Evolutionary conservation across 768 basidiomycete species (phyloP).

Genomic region (Serendipita vermifera): DNA sequence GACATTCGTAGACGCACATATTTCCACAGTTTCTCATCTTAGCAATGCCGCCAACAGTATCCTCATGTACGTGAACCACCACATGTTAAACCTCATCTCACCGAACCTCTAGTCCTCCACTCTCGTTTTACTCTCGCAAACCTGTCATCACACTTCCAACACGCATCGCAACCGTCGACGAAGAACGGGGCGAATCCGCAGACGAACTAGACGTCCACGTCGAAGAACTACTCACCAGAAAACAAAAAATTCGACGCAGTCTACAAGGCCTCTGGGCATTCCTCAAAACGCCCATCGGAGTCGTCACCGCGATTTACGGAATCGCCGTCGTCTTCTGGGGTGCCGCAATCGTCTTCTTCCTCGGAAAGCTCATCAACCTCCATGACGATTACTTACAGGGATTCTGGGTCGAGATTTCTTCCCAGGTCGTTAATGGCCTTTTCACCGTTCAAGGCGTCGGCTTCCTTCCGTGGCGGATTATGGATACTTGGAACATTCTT

Average conservation of each 20-base stretch:
- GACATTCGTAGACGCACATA: conserved; percentile 46
- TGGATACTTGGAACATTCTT: conserved; percentile 26
- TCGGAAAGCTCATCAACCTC: conserved; percentile 53
- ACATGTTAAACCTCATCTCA: too few relatives aligned
- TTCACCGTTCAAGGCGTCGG: conserved; percentile 22
- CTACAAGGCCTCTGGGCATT: conserved; percentile 69
- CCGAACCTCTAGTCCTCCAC: conserved; percentile 66
- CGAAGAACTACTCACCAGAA: conserved; percentile 54
- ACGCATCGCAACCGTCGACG: conserved; percentile 13
- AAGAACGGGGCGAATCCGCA: conserved; percentile 23
- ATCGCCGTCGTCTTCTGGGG: conserved; percentile 77
- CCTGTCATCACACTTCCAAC: conserved; percentile 49
- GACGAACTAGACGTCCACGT: conserved; percentile 60
- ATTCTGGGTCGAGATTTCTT: conserved; percentile 70
- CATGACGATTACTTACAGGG: conserved; percentile 56
- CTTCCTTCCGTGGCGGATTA: conserved; percentile 46
- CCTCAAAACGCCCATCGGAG: conserved; percentile 55
- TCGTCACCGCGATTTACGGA: conserved; percentile 48
- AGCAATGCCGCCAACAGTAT: conserved; percentile 74
- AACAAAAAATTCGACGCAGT: conserved; percentile 41
- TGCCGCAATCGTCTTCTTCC: conserved; percentile 64
- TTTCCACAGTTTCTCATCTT: conserved; percentile 59
- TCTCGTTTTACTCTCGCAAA: conserved; percentile 55
- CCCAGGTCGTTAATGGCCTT: conserved; percentile 59
- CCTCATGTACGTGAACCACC: conserved; percentile 52